These are phyloP conservation scores for Fallopia convolvulus DNA, from an alignment of 148 eudicot species.

Conservation along the genomic window DNA sequence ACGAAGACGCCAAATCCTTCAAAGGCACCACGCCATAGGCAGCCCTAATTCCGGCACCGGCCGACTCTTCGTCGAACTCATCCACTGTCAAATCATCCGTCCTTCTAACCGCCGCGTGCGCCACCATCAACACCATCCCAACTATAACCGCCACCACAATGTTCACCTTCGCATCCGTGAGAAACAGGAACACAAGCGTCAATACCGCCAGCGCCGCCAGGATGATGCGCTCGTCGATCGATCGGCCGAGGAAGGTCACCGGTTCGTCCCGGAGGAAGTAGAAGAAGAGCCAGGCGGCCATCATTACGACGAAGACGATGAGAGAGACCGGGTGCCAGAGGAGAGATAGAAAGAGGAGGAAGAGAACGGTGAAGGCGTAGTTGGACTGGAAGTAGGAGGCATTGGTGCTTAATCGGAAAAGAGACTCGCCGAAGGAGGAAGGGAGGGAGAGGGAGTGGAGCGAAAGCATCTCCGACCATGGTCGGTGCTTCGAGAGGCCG, in stretches of 20 bases:
- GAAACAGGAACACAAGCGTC: slow-evolving; percentile 31
- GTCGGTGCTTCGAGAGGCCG: slow-evolving; percentile 29
- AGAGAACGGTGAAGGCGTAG: slow-evolving; percentile 33
- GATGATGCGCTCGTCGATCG: slow-evolving; percentile 30
- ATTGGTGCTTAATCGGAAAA: slow-evolving; percentile 26
- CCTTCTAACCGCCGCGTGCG: slow-evolving; percentile 30
- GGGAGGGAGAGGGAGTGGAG: slow-evolving; percentile 27
- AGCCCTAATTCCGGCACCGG: not conserved
- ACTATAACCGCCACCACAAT: slow-evolving; percentile 24
- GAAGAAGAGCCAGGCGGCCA: slow-evolving; percentile 49
- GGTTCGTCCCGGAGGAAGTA: slow-evolving; percentile 58
- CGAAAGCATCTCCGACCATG: slow-evolving; percentile 36
- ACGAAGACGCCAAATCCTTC: slow-evolving; percentile 37
- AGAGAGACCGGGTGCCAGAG: slow-evolving; percentile 50
- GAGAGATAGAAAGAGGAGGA: slow-evolving; percentile 39
- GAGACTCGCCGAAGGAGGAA: slow-evolving; percentile 14
- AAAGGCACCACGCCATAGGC: slow-evolving; percentile 16
- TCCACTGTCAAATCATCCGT: slow-evolving; percentile 30
- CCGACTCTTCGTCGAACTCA: slow-evolving; percentile 15
- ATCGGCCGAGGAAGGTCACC: slow-evolving; percentile 17
- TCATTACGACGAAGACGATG: slow-evolving; percentile 30
- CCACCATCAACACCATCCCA: slow-evolving; percentile 21
- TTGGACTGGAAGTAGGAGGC: slow-evolving; percentile 39
- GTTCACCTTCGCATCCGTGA: slow-evolving; percentile 33
- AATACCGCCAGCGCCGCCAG: slow-evolving; percentile 20